Conservation (phyloP, 805 yeast genomes). For the Kodamaea nitidulidarum region DNA sequence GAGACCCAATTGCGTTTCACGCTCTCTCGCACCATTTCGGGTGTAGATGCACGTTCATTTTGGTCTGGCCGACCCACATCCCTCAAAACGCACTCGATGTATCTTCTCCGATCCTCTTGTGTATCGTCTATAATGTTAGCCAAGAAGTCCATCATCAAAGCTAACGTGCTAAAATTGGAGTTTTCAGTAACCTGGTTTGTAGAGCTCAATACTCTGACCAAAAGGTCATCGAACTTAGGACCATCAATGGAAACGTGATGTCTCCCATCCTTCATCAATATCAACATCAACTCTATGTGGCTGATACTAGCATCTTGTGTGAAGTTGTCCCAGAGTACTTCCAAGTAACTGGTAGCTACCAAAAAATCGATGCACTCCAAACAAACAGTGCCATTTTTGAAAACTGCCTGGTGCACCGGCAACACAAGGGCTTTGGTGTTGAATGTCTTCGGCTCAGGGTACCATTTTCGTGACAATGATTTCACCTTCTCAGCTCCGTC, state of each 20-base stretch:
- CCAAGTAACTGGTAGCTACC: constrained; percentile 19
- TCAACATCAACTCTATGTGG: constrained; percentile 36
- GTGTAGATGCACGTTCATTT: background rate
- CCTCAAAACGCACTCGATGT: background rate
- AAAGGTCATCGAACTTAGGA: constrained; percentile 3
- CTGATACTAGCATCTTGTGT: constrained; percentile 35
- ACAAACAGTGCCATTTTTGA: constrained; percentile 2
- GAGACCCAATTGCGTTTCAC: background rate
- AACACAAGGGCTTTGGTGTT: constrained; percentile 12
- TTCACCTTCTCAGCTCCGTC: constrained; percentile 3
- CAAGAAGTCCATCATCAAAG: background rate
- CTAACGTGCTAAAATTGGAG: background rate
- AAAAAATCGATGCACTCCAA: constrained; percentile 10
- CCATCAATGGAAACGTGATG: constrained; percentile 1
- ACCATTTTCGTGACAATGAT: constrained; percentile 16
- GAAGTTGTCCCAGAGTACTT: constrained; percentile 41
- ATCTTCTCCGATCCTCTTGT: background rate
- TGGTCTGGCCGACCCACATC: background rate
- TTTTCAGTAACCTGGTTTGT: background rate
- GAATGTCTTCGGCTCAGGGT: constrained; percentile 17
- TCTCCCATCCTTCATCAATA: constrained; percentile 12
- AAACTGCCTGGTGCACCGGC: constrained; percentile 15
- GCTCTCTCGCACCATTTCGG: background rate
- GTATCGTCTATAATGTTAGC: background rate
- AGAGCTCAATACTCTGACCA: background rate